Base-by-base conservation (phyloP, 2,329 filamentous ascomycete genomes). In the Cryphonectria carpinicola region DNA sequence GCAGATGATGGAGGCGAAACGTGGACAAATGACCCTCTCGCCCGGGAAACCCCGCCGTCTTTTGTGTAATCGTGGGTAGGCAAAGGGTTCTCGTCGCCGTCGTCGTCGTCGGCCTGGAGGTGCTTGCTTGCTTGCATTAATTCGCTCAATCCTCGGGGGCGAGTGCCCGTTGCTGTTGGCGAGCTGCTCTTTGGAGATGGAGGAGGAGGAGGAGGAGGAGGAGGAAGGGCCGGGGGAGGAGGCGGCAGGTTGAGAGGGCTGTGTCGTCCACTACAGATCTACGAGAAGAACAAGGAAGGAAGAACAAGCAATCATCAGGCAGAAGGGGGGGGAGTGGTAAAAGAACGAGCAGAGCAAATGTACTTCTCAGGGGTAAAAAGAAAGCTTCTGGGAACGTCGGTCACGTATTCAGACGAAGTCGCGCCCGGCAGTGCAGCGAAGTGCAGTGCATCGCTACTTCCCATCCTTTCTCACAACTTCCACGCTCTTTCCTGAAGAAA, bases 61-160 rank as follows among this genome's bases (percentile, higher is more conserved):
- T 8, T 49, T 70, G 70, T 70, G 70, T 72, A 70, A 61, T 72
- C 68, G 68, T 63, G 65, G 49, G 65, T n/a, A 49, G 46, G 19
- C 22, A 60, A n/a, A 60, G 13, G 22, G 17, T 56, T 61, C 39
- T 67, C 54, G 65, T 60, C 61, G 39, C 5, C 39, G 58, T 60
- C 65, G 63, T 32, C 32, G 32, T 32, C 32, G 32, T 32, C 4
- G 32, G 32, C 49, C 43, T 66, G 46, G 22, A n/a, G 46, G 19
- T 61, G 65, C 25, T 32, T 19, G 25, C 28, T 49, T 25, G 28
- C 66, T 25, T 60, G 66, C 54, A 67, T 67, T 43, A 65, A 65
- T 37, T 60, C 32, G 58, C 58, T 35, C 58, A 25, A 25, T 17
- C 6, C 39, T 46, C 22, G 37, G 39, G 11, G 19, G 32, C 32